A percentile compares a stretch with the other conserved stretches of the same genome.
phyloP scores from a whole-genome alignment of 257 asterid genomes.

The Phtheirospermum japonicum region DNA sequence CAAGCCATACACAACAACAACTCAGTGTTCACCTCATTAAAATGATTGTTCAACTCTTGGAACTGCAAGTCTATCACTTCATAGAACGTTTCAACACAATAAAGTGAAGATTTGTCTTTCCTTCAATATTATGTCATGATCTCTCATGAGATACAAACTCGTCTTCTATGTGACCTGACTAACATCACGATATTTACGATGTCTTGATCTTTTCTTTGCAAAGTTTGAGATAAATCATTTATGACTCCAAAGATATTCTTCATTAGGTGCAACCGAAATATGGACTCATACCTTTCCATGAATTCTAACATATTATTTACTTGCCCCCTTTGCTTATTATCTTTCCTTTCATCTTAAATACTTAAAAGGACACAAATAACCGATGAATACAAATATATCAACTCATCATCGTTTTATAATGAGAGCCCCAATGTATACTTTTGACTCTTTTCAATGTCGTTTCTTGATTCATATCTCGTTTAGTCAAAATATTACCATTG shows the following conservation, averaged over 20 bases:
- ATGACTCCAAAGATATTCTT: not conserved
- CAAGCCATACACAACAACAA: too few relatives aligned
- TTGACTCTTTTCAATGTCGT: not conserved
- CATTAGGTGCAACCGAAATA: not conserved
- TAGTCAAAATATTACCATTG: not conserved
- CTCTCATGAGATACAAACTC: too few relatives aligned
- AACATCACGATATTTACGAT: not conserved
- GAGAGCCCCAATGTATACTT: not conserved
- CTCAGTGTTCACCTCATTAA: too few relatives aligned
- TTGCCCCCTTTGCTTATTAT: not conserved
- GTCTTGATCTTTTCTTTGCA: too few relatives aligned
- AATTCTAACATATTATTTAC: not conserved
- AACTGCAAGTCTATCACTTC: too few relatives aligned
- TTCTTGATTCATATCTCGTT: not conserved
- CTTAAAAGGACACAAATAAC: not conserved
- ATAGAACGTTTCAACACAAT: too few relatives aligned
- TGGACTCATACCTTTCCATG: not conserved
- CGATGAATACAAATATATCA: not conserved
- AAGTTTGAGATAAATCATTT: too few relatives aligned
- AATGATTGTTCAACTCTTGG: too few relatives aligned
- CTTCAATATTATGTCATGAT: too few relatives aligned
- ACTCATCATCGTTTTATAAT: not conserved
- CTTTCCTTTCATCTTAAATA: not conserved
- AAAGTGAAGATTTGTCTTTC: too few relatives aligned
- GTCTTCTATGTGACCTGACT: not conserved